phyloP scores from a whole-genome alignment of 2,329 filamentous ascomycete genomes.

The Scedosporium apiospermum region DNA sequence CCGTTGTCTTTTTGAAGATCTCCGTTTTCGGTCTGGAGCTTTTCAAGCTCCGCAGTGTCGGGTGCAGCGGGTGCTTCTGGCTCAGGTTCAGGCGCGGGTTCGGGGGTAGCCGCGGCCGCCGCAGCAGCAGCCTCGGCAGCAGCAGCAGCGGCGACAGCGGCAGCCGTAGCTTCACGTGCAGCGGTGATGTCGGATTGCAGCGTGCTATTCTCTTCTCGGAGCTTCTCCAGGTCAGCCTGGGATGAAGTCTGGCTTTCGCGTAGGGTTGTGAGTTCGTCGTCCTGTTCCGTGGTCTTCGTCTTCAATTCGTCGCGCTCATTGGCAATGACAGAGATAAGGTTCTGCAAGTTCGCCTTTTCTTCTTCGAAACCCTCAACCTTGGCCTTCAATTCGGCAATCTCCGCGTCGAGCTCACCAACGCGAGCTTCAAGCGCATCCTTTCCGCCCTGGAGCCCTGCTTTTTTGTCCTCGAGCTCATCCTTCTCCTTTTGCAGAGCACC shows the following conservation, averaged over 20 bases:
- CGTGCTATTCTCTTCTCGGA: not conserved
- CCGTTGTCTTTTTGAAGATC: constrained; percentile 1
- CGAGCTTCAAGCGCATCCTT: constrained; percentile 1
- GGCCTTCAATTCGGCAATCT: constrained; percentile 1
- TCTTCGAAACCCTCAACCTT: not conserved
- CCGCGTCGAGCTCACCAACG: not conserved
- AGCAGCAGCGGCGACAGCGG: not conserved
- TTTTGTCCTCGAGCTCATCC: not conserved
- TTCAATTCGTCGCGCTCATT: constrained; percentile 1
- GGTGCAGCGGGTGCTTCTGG: not conserved
- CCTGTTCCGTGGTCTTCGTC: not conserved
- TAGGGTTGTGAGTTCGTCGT: not conserved
- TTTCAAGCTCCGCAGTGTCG: not conserved
- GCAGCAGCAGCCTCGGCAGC: not conserved
- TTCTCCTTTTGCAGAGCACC: not conserved
- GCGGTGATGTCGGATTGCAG: not conserved
- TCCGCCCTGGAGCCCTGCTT: not conserved
- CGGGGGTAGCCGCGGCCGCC: not conserved
- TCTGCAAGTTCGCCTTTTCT: not conserved
- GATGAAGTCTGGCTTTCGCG: not conserved
- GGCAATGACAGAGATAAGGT: not conserved
- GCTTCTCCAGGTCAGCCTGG: constrained; percentile 1
- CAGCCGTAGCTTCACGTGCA: not conserved
- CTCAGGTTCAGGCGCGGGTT: not conserved
- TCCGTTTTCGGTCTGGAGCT: not conserved